Conservation (phyloP, 768 basidiomycete genomes). For the Leccinum variicolor region DNA sequence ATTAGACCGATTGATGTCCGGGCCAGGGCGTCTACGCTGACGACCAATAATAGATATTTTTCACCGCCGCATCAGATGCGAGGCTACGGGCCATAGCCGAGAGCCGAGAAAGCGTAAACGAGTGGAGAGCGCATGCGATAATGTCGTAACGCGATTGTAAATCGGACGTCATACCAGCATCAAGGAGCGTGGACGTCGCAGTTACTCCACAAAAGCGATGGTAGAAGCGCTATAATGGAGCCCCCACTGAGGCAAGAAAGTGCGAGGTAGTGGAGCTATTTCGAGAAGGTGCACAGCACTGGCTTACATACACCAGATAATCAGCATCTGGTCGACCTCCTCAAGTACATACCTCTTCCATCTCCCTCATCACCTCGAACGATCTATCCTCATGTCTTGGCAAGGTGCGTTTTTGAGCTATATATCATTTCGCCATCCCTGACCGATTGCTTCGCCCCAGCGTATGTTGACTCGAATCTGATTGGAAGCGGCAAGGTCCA, state of each 20-base stretch:
- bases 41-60: neutral
- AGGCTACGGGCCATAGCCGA: too few relatives aligned
- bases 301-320: conserved; percentile 32
- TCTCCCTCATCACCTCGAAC: conserved; percentile 7
- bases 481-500: conserved; percentile 67
- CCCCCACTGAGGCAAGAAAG: too few relatives aligned
- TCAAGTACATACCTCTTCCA: neutral
- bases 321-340: conserved; percentile 21
- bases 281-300: conserved; percentile 9
- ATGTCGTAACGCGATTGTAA: neutral
- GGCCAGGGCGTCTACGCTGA: neutral
- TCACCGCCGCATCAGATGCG: neutral
- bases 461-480: conserved; percentile 79
- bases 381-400: conserved; percentile 57
- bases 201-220: neutral
- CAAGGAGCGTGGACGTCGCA: neutral
- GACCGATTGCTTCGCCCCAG: conserved; percentile 48
- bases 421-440: neutral
- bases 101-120: neutral
- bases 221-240: neutral
- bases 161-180: neutral
- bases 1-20: neutral
- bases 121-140: neutral
- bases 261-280: too few relatives aligned
- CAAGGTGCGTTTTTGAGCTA: conserved; percentile 51